Evolutionary conservation across 139 green algal genomes (phyloP), one percentile per base, ranked within the genome.

Genomic region (Chlorella sp.): DNA sequence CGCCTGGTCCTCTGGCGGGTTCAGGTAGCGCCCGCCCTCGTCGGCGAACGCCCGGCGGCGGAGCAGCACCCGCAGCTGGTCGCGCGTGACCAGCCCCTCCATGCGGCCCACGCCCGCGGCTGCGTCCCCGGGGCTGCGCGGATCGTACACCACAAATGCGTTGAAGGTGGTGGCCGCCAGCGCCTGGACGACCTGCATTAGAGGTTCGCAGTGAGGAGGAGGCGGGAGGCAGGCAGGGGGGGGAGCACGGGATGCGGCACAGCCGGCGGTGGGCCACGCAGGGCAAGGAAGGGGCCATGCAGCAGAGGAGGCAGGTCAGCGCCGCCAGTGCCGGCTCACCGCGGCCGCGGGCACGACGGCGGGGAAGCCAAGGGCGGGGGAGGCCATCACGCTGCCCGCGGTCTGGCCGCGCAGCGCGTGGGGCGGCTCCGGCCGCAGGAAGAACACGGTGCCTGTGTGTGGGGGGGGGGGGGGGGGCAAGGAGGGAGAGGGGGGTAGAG

Each of bases 41-140:
- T 83, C 77, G 70, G 70, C 75, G 79, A 80, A 62, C 66, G 76
- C 25, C 68, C 75, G 12, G 82, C 84, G 59, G 79, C 80, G 45
- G 59, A 67, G 56, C 56, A 77, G 56, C 71, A 68, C 56, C 55
- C 58, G 71, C 55, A 68, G 41, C 56, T 76, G 93, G 33, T 67
- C 88, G 67, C 94, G 86, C 81, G 96, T 84, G 59, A 97, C 87
- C 8, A 98, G 48, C 50, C 94, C 94, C 66, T 94, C 81, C 79
- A 95, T 74, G 25, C 79, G 70, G 29, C 83, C 79, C 7, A n/a
- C n/a, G 45, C 69, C 38, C 2, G n/a, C 29, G 0, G 36, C 40
- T 5, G 25, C 21, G 74, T 53, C 36, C 8, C 8, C 68, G n/a
- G 25, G 2, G 67, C 64, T 58, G 41, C 14, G n/a, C n/a, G n/a